A percentile compares a stretch with the other conserved stretches of the same genome.
Conservation (phyloP, 805 yeast genomes). For the Yarrowia porcina region DNA sequence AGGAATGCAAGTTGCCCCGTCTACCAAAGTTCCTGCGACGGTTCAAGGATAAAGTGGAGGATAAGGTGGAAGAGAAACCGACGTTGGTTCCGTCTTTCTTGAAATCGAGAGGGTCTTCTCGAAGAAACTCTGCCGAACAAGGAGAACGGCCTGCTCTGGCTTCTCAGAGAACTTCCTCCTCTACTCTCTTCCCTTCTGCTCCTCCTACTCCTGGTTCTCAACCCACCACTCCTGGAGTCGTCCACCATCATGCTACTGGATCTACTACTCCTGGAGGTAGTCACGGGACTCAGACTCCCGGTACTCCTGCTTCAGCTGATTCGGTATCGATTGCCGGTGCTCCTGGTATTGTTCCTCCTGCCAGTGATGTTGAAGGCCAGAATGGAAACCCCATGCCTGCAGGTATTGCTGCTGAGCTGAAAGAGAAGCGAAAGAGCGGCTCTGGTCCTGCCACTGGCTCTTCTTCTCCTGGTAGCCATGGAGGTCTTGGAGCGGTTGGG, state of each 20-base stretch:
- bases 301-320: constrained; percentile 8
- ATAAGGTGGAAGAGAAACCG: background rate
- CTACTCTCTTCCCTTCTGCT: background rate
- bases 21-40: constrained; percentile 21
- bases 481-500: background rate
- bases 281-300: background rate
- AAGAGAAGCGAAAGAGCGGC: background rate
- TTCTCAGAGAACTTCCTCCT: background rate
- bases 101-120: background rate
- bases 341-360: background rate
- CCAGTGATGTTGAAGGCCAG: background rate
- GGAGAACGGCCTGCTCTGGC: background rate
- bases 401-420: background rate
- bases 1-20: background rate
- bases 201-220: background rate
- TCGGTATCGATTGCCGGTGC: background rate
- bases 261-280: background rate
- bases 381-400: constrained; percentile 18
- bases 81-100: background rate
- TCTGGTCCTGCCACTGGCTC: background rate
- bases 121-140: background rate
- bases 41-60: constrained; percentile 8
- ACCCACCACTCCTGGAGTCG: background rate
- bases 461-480: background rate
- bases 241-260: background rate